Base-by-base conservation (phyloP, 441 rosid species). In the Eugenia klotzschiana region DNA sequence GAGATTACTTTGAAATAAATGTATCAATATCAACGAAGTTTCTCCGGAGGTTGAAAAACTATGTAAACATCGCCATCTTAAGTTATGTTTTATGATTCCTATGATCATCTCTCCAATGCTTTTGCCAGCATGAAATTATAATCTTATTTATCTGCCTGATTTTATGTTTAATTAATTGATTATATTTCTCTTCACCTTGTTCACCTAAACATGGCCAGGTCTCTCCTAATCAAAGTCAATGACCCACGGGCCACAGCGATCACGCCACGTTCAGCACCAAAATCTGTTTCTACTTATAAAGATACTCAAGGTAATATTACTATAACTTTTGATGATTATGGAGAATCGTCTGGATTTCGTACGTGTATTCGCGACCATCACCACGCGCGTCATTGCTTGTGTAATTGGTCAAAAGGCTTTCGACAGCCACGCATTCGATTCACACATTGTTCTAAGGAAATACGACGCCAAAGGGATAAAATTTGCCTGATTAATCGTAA, bases 31-130 rank as follows among this genome's bases (percentile, higher is more conserved):
- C 40, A 37, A 5, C 5, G 40, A 37, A 37, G 40, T 37, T 37
- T 3, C 40, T 37, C 40, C 40, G 40, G 40, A 37, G 40, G 40
- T 37, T 37, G 40, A 37, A 37, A 37, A 37, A 37, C 40, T 37
- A 37, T 37, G 40, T 37, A 53, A 8, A 22, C 46, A 64, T 64
- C 43, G 25, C 77, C 14, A 37, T 33, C 0, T 4, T 5, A 0
- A 18, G 0, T 0, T 8, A 0, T 16, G 8, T 1, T 20, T 53
- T 11, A 9, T 2, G 46, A 29, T 33, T n/a, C n/a, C 2, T n/a
- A n/a, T n/a, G 14, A 64, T 22, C 25, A 1, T 69, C 0, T 69
- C 46, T 6, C n/a, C 25, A 18, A 29, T 8, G 73, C 73, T 18
- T 4, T 5, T 8, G 73, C 23, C 41, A 16, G 43, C 73, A 18